A percentile compares a stretch with the other conserved stretches of the same genome.
Evolutionary conservation across 148 eudicot species (phyloP).

Genomic region (Fagopyrum tataricum): DNA sequence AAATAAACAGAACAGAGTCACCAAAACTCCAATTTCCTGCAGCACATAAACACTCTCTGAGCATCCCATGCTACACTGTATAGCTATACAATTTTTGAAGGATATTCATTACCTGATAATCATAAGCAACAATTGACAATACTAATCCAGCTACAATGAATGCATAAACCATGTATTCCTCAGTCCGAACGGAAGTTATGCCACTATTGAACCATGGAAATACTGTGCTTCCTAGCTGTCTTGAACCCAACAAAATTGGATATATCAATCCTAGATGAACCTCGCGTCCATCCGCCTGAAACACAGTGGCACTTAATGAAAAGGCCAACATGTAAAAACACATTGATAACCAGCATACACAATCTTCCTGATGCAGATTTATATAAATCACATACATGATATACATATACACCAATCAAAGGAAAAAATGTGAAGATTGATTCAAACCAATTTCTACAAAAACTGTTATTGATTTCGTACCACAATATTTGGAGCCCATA

Average conservation of each 20-base stretch:
- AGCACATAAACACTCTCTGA: conserved; percentile 11
- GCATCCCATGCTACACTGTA: neutral
- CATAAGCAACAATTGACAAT: conserved; percentile 71
- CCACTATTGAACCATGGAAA: conserved; percentile 78
- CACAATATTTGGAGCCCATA: conserved; percentile 86
- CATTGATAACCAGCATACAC: neutral
- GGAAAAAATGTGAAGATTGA: neutral
- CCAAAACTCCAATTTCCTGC: conserved; percentile 80
- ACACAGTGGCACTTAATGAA: neutral
- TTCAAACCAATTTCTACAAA: neutral
- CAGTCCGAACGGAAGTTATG: conserved; percentile 52
- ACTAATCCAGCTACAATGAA: conserved; percentile 46
- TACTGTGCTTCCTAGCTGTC: conserved; percentile 87
- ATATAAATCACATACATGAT: too few species aligned
- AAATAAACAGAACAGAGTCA: conserved; percentile 65
- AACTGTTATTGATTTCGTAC: conserved; percentile 29
- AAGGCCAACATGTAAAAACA: neutral
- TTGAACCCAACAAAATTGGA: conserved; percentile 88
- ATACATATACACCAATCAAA: too few species aligned
- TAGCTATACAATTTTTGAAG: neutral
- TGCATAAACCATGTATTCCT: conserved; percentile 61
- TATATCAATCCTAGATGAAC: conserved; percentile 69
- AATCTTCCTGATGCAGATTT: neutral
- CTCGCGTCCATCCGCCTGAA: conserved; percentile 95
- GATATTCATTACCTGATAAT: conserved; percentile 67